A percentile compares a stretch with the other conserved stretches of the same genome.
Conservation (phyloP, 306 rosid genomes). For the Oemleria cerasiformis region DNA sequence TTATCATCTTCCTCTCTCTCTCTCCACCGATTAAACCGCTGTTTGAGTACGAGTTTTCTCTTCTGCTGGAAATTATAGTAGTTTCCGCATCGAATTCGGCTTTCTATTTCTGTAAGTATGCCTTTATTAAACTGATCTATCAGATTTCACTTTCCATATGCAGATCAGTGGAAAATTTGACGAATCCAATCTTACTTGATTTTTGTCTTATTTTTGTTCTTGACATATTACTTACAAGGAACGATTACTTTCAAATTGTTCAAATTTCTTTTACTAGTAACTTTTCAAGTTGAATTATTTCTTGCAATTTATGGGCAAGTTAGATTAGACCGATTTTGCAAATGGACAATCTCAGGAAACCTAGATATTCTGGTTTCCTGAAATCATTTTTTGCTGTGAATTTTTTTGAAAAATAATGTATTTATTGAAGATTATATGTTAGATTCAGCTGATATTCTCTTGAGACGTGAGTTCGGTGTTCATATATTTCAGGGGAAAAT, state of each 20-base stretch:
- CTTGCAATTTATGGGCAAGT: neutral
- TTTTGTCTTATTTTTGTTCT: neutral
- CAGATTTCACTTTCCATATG: neutral
- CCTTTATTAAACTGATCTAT: neutral
- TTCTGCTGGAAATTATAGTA: neutral
- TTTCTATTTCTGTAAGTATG: constrained; percentile 19
- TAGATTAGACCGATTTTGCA: neutral
- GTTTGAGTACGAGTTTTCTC: neutral
- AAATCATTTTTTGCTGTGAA: neutral
- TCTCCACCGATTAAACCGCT: no score
- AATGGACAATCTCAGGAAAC: neutral
- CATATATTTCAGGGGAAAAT: neutral
- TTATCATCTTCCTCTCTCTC: no score
- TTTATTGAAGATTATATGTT: neutral
- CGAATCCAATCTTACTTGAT: neutral
- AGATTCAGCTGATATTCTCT: neutral
- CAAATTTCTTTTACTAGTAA: neutral
- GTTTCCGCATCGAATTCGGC: constrained; percentile 8
- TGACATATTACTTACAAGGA: neutral
- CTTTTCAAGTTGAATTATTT: neutral
- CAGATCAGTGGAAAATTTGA: neutral
- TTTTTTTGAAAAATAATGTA: neutral
- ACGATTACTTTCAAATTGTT: neutral
- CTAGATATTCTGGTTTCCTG: no score
- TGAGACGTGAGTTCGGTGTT: neutral